A percentile compares a stretch with the other conserved stretches of the same genome.
Conservation (phyloP, 116 monocot species). For the Phalaenopsis hybrid region DNA sequence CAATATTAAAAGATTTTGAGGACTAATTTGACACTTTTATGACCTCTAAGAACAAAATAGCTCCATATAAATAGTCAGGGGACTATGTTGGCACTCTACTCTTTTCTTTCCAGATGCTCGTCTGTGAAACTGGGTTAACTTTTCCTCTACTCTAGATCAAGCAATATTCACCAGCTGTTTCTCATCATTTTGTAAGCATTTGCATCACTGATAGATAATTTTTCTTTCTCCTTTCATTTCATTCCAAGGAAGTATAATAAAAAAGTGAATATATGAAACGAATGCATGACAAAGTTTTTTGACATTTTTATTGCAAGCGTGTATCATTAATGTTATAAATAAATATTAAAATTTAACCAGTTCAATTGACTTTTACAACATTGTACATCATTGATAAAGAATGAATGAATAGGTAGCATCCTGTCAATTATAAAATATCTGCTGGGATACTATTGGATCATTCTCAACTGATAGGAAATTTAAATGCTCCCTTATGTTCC, state of each 20-base stretch:
- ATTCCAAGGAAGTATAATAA: neutral
- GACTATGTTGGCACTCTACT: too few relatives aligned
- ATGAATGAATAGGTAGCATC: slow-evolving; percentile 3
- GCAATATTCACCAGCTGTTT: neutral
- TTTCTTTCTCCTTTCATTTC: neutral
- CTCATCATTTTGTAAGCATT: neutral
- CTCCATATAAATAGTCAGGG: too few relatives aligned
- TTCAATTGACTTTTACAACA: neutral
- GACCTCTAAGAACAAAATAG: too few relatives aligned
- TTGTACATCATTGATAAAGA: neutral
- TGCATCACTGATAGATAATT: neutral
- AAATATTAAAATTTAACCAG: neutral
- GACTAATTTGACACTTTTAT: too few relatives aligned
- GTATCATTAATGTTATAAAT: too few relatives aligned
- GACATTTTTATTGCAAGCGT: neutral
- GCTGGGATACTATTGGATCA: too few relatives aligned
- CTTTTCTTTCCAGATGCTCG: too few relatives aligned
- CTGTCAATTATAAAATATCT: neutral
- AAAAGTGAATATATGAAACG: neutral
- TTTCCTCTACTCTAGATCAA: too few relatives aligned
- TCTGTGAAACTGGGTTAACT: too few relatives aligned
- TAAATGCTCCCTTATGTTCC: neutral
- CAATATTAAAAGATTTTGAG: too few relatives aligned
- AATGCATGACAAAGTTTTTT: neutral
- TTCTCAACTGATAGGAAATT: neutral